Base-by-base conservation (phyloP, 2,329 filamentous ascomycete species). In the Penicillium sp. region DNA sequence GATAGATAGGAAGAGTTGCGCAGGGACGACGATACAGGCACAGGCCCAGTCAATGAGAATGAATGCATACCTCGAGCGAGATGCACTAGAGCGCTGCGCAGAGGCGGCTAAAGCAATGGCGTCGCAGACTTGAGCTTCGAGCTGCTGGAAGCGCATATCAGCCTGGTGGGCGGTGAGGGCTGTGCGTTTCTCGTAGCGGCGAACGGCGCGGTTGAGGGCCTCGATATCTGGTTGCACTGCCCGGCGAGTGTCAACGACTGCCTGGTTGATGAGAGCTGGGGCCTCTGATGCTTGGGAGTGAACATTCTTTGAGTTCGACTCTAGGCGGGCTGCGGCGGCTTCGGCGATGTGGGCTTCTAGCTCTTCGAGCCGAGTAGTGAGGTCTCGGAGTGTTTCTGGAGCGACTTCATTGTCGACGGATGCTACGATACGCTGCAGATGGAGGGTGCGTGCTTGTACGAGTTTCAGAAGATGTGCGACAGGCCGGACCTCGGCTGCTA, bases 171-270 rank as follows among this genome's bases (percentile, higher is more conserved):
- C 80, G 25, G 90, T 80, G 6, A 91, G 76, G 0, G 86, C 86
- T 4, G 87, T 83, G 61, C 90, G 88, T 72, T 95, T 96, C 73
- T 97, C 92, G 62, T 95, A 95, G 31, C 89, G 83, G 18, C 92
- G 81, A 39, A 97, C 87, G 3, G 92, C 91, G 42, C 92, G 84
- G 60, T 90, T 93, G 28, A 97, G 75, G 0, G 89, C 88, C 61
- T 96, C 91, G 5, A 97, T 78, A 51, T 96, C 89, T 0, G 89
- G 86, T 57, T 90, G 87, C 9, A 92, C 76, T 25, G 76, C 74
- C 52, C 81, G 81, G 37, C 82, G 80, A 10, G 88, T 77, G 50
- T 88, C 83, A 4, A 66, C 60, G 15, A 67, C 68, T 9, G 75
- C 65, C 50, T 75, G 71, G 13, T 66, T 58, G 2, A 74, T 56